These are phyloP conservation scores for Kwoniella shivajii DNA, from an alignment of 1,284 basidiomycete species.

Conservation along the genomic window DNA sequence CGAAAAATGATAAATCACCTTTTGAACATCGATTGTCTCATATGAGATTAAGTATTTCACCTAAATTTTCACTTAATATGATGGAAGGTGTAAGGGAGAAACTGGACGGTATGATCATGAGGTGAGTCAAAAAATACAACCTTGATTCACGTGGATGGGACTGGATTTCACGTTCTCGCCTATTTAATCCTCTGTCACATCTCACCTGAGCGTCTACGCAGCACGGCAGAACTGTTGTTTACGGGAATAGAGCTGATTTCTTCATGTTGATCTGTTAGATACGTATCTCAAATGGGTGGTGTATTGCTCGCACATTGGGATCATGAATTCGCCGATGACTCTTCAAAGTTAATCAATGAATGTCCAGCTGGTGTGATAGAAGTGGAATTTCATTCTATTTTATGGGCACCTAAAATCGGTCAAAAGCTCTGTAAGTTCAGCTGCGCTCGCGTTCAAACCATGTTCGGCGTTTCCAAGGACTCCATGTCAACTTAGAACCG, in stretches of 20 bases:
- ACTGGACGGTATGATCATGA: slow-evolving; percentile 90
- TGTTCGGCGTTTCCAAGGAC: too few relatives aligned
- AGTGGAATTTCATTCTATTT: slow-evolving; percentile 76
- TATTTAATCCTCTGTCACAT: neutral
- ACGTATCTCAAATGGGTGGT: slow-evolving; percentile 81
- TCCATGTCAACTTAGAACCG: too few relatives aligned
- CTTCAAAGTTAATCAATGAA: slow-evolving; percentile 75
- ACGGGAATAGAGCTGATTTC: neutral
- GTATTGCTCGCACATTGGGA: slow-evolving; percentile 87
- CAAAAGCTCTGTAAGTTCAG: slow-evolving; percentile 77
- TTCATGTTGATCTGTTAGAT: slow-evolving; percentile 61
- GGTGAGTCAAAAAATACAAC: slow-evolving; percentile 61
- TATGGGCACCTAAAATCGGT: slow-evolving; percentile 87
- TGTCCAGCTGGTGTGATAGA: slow-evolving; percentile 81
- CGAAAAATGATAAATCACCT: slow-evolving; percentile 29
- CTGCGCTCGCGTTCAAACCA: too few relatives aligned
- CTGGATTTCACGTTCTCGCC: too few relatives aligned
- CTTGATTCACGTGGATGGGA: neutral
- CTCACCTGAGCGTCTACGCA: neutral
- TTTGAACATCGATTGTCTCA: slow-evolving; percentile 70
- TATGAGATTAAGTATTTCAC: slow-evolving; percentile 76
- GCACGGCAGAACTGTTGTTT: neutral
- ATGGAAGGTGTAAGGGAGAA: slow-evolving; percentile 77
- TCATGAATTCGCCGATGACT: slow-evolving; percentile 67
- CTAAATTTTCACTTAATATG: slow-evolving; percentile 73